Evolutionary conservation across 2,329 filamentous ascomycete genomes (phyloP).

Genomic region (Venturiaceae sp.): DNA sequence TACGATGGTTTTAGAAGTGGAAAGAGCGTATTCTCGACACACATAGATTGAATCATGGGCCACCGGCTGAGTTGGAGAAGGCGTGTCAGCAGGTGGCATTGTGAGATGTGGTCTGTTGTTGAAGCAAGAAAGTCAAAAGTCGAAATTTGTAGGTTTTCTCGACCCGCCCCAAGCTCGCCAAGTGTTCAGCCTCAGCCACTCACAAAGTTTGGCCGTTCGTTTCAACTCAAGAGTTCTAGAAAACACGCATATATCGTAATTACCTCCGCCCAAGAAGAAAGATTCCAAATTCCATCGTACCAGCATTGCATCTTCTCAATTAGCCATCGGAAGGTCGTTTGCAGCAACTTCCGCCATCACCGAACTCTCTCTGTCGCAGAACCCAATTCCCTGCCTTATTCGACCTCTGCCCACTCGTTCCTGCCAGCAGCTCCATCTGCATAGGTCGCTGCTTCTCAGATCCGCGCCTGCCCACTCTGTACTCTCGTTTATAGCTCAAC

Average conservation of each 20-base stretch:
- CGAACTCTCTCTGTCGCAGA: background rate
- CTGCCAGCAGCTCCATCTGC: background rate
- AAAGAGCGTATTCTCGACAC: conserved; percentile 55
- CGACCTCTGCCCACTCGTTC: background rate
- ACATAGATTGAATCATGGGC: conserved; percentile 29
- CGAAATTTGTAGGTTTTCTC: conserved; percentile 5
- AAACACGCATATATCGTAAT: background rate
- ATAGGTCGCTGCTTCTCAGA: background rate
- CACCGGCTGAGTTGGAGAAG: conserved; percentile 31
- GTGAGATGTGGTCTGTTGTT: conserved; percentile 61
- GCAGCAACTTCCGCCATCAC: background rate
- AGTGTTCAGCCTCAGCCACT: no score
- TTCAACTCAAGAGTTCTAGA: no score
- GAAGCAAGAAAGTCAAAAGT: conserved; percentile 26
- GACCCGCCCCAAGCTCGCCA: background rate
- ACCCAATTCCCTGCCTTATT: background rate
- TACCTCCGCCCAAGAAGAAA: background rate
- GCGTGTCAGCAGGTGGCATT: conserved; percentile 45
- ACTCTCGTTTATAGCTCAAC: background rate
- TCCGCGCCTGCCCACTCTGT: background rate
- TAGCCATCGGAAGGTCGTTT: no score
- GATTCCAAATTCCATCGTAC: background rate
- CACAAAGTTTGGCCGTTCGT: background rate
- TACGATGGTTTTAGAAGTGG: conserved; percentile 77
- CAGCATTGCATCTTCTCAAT: background rate